These are phyloP conservation scores for Cordia subcordata DNA, from an alignment of 257 asterid genomes.

Conservation along the genomic window DNA sequence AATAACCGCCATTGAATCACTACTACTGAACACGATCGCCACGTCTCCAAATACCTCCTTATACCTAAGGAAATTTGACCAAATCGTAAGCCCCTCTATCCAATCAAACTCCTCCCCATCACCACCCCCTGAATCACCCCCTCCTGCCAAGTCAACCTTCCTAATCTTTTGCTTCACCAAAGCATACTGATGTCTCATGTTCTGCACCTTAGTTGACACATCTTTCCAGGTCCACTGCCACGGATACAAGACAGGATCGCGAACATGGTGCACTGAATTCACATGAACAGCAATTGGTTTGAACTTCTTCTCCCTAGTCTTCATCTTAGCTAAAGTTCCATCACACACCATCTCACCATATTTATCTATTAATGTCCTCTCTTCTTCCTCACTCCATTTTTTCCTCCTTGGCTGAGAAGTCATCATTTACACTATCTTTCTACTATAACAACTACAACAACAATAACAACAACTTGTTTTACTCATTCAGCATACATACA, in stretches of 20 bases:
- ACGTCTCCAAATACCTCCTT: slow-evolving; percentile 91
- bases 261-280: slow-evolving; percentile 61
- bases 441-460: neutral
- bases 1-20: slow-evolving; percentile 33
- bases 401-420: slow-evolving; percentile 88
- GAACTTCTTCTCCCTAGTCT: slow-evolving; percentile 85
- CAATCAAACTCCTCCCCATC: slow-evolving; percentile 92
- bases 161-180: slow-evolving; percentile 94
- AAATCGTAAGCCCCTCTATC: slow-evolving; percentile 80
- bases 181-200: slow-evolving; percentile 97
- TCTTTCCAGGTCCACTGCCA: slow-evolving; percentile 99
- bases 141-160: slow-evolving; percentile 53
- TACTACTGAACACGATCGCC: slow-evolving; percentile 36
- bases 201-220: slow-evolving; percentile 91
- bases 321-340: slow-evolving; percentile 86
- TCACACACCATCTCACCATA: slow-evolving; percentile 74
- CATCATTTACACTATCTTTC: slow-evolving; percentile 32
- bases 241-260: slow-evolving; percentile 64
- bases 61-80: slow-evolving; percentile 89
- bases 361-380: slow-evolving; percentile 83
- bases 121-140: slow-evolving; percentile 40
- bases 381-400: slow-evolving; percentile 99
- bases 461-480: neutral
- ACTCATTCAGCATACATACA: neutral
- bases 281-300: slow-evolving; percentile 81